These are phyloP conservation scores for Geotrichum candidum DNA, from an alignment of 1,139 yeast species.

Conservation along the genomic window DNA sequence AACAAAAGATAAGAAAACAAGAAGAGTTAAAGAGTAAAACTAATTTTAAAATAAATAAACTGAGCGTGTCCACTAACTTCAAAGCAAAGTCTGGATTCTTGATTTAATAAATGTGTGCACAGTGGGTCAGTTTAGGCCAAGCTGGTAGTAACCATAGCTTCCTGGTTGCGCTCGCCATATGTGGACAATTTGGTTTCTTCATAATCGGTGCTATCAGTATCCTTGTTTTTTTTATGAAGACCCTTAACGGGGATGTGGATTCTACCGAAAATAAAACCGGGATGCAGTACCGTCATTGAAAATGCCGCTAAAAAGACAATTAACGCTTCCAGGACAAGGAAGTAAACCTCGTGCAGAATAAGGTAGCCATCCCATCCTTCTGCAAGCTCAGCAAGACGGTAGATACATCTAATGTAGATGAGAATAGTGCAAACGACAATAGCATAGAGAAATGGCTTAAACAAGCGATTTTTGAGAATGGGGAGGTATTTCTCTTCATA, in stretches of 20 bases:
- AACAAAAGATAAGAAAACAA: too few relatives aligned
- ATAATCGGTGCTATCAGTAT: neutral
- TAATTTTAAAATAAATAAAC: too few relatives aligned
- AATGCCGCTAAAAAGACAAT: conserved; percentile 50
- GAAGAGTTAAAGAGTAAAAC: too few relatives aligned
- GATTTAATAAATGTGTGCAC: too few relatives aligned
- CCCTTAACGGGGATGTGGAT: conserved; percentile 12
- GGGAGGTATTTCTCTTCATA: conserved; percentile 40
- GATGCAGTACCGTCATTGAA: conserved; percentile 53
- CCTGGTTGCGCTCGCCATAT: neutral
- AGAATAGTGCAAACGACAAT: conserved; percentile 37
- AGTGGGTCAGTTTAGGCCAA: neutral
- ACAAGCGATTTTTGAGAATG: conserved; percentile 40
- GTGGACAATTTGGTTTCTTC: neutral
- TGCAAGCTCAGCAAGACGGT: conserved; percentile 70
- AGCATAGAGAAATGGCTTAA: conserved; percentile 33
- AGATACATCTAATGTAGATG: conserved; percentile 66
- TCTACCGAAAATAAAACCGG: conserved; percentile 39
- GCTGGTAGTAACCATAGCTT: neutral
- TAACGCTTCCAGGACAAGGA: conserved; percentile 71
- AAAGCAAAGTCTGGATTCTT: too few relatives aligned
- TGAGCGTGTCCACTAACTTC: too few relatives aligned
- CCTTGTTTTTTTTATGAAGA: neutral
- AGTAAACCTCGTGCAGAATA: conserved; percentile 62
- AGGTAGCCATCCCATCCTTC: conserved; percentile 71